Evolutionary conservation across 2,329 filamentous ascomycete species (phyloP), one percentile per base, ranked within the genome.

Genomic region (Trichophyton mentagrophytes): DNA sequence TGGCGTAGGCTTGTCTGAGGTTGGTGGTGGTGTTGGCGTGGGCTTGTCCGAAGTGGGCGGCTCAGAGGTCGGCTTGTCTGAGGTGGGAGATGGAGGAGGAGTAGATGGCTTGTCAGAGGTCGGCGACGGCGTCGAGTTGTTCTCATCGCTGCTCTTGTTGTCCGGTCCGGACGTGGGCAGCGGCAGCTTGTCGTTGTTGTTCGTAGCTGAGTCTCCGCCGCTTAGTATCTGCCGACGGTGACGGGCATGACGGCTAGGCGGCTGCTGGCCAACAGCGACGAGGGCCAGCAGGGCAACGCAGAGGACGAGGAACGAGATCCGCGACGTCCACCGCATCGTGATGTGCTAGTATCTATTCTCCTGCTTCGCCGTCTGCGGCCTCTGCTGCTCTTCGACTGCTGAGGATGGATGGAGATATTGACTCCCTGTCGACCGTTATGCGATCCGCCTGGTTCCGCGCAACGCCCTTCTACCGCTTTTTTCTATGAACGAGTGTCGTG

Each of bases 301-400:
- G 47, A 66, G 61, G 25, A 65, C 25, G 33, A 66, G 58, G 30
- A 66, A 27, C 5, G 64, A 64, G 47, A 65, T 57, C 15, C 57
- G 57, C 25, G 64, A 63, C 30, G 60, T 55, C 63, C 61, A 64
- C 60, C 63, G 61, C 64, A 66, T 66, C 15, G 25, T 63, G 63
- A 30, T 25, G 46, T 49, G 3, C 11, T 47, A 17, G 40, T 44
- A 44, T 17, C 15, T 3, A 44, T 44, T 17, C n/a, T n/a, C 13
- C n/a, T 44, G 11, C 38, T n/a, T n/a, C n/a, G 11, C 13, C 40
- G 40, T 17, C 33, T 11, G 8, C 33, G 33, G 8, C 33, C 11
- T 36, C 33, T 11, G 2, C 33, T 27, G 22, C 2, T 36, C 8
- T 11, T 36, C 33, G 33, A 36, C 33, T 1, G 33, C 33, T 36